These are phyloP conservation scores for Penicillium sp. DNA, from an alignment of 2,329 filamentous ascomycete species.

Conservation along the genomic window DNA sequence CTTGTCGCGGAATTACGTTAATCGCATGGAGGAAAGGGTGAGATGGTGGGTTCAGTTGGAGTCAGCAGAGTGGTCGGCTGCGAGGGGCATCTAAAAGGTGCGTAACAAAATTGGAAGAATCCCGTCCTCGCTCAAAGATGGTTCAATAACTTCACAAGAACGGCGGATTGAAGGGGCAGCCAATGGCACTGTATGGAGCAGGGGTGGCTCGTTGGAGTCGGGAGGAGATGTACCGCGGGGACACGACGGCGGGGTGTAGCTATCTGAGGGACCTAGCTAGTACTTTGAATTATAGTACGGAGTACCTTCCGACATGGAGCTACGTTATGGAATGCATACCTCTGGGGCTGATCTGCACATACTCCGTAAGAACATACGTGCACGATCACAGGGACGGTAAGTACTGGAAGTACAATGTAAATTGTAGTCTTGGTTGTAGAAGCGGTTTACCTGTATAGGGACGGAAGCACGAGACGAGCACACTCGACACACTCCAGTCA, in stretches of 20 bases:
- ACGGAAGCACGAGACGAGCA: slow-evolving; percentile 2
- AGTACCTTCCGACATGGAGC: no score
- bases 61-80: background rate
- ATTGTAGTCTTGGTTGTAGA: background rate
- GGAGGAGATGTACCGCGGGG: slow-evolving; percentile 4
- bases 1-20: background rate
- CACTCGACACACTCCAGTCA: background rate
- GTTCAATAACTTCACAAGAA: background rate
- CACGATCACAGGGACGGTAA: background rate
- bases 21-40: background rate
- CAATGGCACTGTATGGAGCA: background rate
- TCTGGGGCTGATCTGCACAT: no score
- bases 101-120: no score
- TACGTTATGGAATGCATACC: no score
- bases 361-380: background rate
- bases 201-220: background rate
- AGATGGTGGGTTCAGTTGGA: background rate
- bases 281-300: background rate
- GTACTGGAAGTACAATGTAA: slow-evolving; percentile 2
- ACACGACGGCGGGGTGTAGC: background rate
- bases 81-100: no score
- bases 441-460: background rate
- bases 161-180: background rate
- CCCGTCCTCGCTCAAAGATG: background rate
- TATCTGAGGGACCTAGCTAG: background rate